Evolutionary conservation across 1,284 basidiomycete species (phyloP).

Genomic region (Microbotryum lychnidis-dioicae): DNA sequence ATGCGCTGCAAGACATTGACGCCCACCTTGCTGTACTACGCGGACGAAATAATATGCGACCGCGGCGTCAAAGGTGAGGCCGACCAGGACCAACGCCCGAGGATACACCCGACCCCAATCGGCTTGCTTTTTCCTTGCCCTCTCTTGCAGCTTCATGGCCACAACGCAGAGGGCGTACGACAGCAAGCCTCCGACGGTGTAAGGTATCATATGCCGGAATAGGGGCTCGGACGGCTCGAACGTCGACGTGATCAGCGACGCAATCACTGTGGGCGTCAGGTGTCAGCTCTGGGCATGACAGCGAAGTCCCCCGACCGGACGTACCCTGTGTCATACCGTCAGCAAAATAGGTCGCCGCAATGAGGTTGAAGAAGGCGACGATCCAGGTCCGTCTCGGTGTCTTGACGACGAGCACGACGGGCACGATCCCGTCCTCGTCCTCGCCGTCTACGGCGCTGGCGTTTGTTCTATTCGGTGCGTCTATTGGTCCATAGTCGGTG

Average conservation of each 20-base stretch:
- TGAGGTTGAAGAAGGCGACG: conserved; percentile 20
- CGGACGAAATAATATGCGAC: background rate
- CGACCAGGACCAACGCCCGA: background rate
- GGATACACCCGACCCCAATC: background rate
- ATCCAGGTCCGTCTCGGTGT: conserved; percentile 17
- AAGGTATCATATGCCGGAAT: conserved; percentile 16
- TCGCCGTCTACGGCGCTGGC: background rate
- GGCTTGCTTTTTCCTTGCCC: background rate
- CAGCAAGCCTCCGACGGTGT: conserved; percentile 17
- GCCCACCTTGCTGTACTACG: too few relatives aligned
- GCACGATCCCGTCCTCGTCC: conserved; percentile 24
- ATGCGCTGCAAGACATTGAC: too few relatives aligned
- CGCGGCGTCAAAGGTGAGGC: conserved; percentile 3
- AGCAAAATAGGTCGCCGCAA: conserved; percentile 24
- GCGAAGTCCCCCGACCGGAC: background rate
- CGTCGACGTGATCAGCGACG: conserved; percentile 15
- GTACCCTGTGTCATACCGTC: conserved; percentile 23
- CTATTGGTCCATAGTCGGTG: background rate
- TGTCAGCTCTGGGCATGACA: background rate
- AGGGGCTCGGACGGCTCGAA: conserved; percentile 13
- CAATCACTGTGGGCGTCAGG: conserved; percentile 10
- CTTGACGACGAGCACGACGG: conserved; percentile 27
- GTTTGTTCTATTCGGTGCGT: background rate
- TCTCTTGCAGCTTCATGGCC: conserved; percentile 16
- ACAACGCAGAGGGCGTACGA: conserved; percentile 14